phyloP scores from a whole-genome alignment of 805 yeast genomes.

The Suhomyces sp. region DNA sequence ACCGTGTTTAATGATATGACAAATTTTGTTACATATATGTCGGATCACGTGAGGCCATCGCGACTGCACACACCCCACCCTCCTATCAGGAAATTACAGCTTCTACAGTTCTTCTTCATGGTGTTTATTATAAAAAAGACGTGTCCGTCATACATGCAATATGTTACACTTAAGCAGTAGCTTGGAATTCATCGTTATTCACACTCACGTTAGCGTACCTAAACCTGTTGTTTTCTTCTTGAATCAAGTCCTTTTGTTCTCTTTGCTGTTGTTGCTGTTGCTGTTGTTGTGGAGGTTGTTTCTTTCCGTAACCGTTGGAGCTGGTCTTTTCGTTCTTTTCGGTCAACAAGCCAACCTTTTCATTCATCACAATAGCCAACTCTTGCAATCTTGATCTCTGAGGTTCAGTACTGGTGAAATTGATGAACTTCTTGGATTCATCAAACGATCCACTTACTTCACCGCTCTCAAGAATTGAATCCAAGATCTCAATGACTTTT shows the following conservation, averaged over 20 bases:
- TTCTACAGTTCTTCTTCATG: background rate
- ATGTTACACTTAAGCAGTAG: constrained; percentile 19
- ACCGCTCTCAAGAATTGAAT: constrained; percentile 72
- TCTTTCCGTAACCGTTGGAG: constrained; percentile 63
- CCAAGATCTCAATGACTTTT: constrained; percentile 60
- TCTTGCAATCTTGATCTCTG: constrained; percentile 85
- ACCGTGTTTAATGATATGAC: background rate
- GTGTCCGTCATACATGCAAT: constrained; percentile 4
- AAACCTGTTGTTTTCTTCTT: constrained; percentile 40
- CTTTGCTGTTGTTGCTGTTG: constrained; percentile 30
- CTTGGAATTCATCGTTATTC: constrained; percentile 44
- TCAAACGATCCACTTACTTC: constrained; percentile 77
- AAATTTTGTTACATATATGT: background rate
- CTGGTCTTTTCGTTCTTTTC: constrained; percentile 86
- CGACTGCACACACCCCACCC: background rate
- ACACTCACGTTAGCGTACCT: constrained; percentile 45
- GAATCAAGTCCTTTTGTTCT: constrained; percentile 26
- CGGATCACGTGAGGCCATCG: background rate
- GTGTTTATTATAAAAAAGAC: constrained; percentile 1
- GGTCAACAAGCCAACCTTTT: constrained; percentile 69
- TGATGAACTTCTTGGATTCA: constrained; percentile 58
- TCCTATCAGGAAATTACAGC: background rate
- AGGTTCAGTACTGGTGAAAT: constrained; percentile 65
- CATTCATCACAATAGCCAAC: constrained; percentile 79
- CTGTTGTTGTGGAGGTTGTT: constrained; percentile 37